Evolutionary conservation across 2,329 filamentous ascomycete genomes (phyloP).

Genomic region (Fusarium tjaetaba): DNA sequence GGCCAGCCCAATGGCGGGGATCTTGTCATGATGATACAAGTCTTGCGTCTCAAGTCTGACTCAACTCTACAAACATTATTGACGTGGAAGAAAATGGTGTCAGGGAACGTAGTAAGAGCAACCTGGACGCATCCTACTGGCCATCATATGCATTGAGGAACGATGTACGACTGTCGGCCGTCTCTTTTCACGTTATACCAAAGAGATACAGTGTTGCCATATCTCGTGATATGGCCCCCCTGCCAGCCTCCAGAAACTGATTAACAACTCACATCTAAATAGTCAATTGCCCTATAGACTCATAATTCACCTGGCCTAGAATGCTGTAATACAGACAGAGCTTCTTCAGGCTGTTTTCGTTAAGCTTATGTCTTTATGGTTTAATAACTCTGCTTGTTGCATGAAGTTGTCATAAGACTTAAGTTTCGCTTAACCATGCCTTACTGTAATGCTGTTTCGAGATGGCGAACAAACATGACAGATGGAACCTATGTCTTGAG

Average conservation of each 20-base stretch:
- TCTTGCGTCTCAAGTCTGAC: background rate
- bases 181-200: background rate
- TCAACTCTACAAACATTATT: background rate
- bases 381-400: background rate
- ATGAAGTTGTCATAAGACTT: background rate
- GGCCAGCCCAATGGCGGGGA: background rate
- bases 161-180: background rate
- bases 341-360: background rate
- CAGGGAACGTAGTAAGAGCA: background rate
- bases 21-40: background rate
- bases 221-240: background rate
- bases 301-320: background rate
- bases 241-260: background rate
- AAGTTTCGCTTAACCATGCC: background rate
- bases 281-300: background rate
- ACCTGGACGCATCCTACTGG: background rate
- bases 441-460: background rate
- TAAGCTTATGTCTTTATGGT: background rate
- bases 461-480: background rate
- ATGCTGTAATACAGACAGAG: background rate
- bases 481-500: background rate
- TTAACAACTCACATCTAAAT: background rate
- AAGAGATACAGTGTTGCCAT: background rate
- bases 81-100: background rate
- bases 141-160: background rate